Conservation (phyloP, 176 grass and related monocot genomes). For the Avena insularis region DNA sequence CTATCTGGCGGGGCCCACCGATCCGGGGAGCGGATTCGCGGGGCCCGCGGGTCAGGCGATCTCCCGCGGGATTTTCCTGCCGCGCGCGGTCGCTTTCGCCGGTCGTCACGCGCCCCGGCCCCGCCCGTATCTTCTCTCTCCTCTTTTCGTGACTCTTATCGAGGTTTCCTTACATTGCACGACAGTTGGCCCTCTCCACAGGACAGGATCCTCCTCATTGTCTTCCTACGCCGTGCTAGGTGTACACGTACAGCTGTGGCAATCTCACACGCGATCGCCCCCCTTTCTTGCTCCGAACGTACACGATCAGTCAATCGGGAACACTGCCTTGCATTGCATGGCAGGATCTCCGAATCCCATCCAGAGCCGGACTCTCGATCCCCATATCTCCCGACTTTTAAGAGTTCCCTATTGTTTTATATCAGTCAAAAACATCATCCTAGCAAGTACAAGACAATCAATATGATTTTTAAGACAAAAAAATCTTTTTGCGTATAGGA, state of each 20-base stretch:
- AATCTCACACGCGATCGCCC: neutral
- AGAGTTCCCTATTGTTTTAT: no score
- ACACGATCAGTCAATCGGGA: neutral
- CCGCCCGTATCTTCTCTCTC: neutral
- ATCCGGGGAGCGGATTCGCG: conserved; percentile 49
- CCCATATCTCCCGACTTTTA: neutral
- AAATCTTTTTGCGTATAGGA: no score
- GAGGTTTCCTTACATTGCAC: no score
- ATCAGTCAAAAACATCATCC: no score
- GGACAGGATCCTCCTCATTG: no score
- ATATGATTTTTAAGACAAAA: no score
- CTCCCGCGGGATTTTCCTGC: conserved; percentile 58
- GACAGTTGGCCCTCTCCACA: no score
- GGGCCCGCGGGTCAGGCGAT: conserved; percentile 57
- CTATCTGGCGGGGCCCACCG: neutral
- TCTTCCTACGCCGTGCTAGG: no score
- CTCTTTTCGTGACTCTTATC: no score
- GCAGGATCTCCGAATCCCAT: neutral
- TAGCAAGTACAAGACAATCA: no score
- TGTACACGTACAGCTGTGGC: no score
- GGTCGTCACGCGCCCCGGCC: neutral
- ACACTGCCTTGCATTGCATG: conserved; percentile 10
- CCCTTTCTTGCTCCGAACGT: neutral
- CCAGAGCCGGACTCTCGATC: neutral
- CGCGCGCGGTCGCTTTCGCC: conserved; percentile 39